Evolutionary conservation across 305 asterid genomes (phyloP), one percentile per base, ranked within the genome.

Genomic region (Fraxinus platypoda): DNA sequence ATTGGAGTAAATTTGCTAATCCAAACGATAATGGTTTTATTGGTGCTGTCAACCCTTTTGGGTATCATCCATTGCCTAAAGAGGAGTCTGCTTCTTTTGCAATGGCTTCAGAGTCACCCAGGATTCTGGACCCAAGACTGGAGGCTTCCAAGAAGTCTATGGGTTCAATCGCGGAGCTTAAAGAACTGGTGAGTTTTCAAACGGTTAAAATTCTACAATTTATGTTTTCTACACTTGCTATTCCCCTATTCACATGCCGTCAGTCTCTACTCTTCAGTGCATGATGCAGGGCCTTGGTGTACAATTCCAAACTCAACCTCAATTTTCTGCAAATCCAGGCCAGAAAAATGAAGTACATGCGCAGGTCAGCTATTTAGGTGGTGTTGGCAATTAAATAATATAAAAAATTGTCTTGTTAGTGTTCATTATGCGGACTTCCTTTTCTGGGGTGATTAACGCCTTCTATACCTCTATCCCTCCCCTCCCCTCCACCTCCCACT

Each of bases 341-440:
- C 93, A 86, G 90, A 94, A 83, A 88, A 90, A 85, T n/a, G 99
- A 94, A 90, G 92, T 94, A 81, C 87, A 83, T 79, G 97, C 97
- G 34, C 91, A 92, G 99, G 99, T 94, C 74, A 80, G 90, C 80
- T 64, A 68, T 82, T 81, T 75, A 30, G 43, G 23, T 62, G 74
- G 25, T 62, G 52, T 75, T 8, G 26, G 21, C 28, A 38, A 15
- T 26, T 76, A 78, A 79, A 21, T 81, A 17, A 38, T 15, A 52
- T 12, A 23, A 8, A 41, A 57, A n/a, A 26, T 23, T 73, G 26
- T 72, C 37, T 35, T 80, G 71, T 59, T 74, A 49, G 76, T 66
- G 64, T 54, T 78, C 41, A 52, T 13, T 35, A 25, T 38, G 37
- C 26, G 37, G 85, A 54, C 19, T 80, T 81, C 43, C 54, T 28